A percentile compares a stretch with the other conserved stretches of the same genome.
Evolutionary conservation across 78 protist genomes (phyloP).

Genomic region (Dictyostelium brefeldianum): DNA sequence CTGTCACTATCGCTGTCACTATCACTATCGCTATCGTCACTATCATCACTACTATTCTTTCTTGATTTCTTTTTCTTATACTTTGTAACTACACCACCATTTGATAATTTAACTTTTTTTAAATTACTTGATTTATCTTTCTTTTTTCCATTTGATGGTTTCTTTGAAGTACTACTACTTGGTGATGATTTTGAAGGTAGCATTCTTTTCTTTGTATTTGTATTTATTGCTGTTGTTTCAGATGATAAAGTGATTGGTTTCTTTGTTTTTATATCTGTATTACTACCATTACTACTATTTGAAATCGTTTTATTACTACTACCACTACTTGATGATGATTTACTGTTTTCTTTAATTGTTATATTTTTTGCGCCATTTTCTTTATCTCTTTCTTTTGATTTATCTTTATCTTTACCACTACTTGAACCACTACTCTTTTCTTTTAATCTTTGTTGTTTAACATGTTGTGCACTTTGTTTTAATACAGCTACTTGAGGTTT

Average conservation of each 20-base stretch:
- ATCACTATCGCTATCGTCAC: neutral
- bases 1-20: neutral
- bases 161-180: neutral
- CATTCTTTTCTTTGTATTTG: neutral
- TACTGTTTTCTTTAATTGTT: slow-evolving; percentile 13
- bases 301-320: neutral
- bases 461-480: neutral
- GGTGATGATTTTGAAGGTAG: neutral
- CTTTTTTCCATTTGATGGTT: neutral
- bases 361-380: neutral
- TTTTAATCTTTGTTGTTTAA: slow-evolving; percentile 9
- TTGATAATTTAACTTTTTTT: neutral
- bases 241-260: neutral
- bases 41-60: neutral
- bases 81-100: neutral
- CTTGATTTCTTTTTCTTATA: neutral
- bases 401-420: neutral
- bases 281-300: neutral
- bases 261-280: neutral
- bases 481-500: slow-evolving; percentile 1
- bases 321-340: neutral
- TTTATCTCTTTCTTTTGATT: neutral
- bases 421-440: neutral
- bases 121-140: neutral
- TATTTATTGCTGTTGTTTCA: no score